Base-by-base conservation (phyloP, 2,329 filamentous ascomycete species). In the Diatrype stigma region DNA sequence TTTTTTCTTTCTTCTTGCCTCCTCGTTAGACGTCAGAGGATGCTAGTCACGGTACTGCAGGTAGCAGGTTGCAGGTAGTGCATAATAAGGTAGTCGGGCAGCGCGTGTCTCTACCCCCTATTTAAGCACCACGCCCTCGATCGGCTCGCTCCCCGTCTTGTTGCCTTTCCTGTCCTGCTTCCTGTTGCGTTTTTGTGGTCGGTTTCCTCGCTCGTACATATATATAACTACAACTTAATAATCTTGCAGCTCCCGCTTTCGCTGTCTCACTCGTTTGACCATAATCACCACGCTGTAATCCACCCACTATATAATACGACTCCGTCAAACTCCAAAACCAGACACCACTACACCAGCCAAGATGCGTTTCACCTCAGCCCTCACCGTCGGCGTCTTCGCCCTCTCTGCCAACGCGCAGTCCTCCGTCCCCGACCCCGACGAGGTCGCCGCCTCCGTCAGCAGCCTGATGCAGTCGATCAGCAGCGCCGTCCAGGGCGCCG, bases 321-420 rank as follows among this genome's bases (percentile, higher is more conserved):
- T 10, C 37, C 26, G n/a, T n/a, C n/a, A n/a, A n/a, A n/a, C 26
- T 10, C 26, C 10, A 22, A 21, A 40, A 44, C 16, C 21, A 42
- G 19, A 19, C 19, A 22, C 38, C 14, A 12, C 26, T 8, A n/a
- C 47, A 53, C 37, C 54, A 65, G 48, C 59, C 73, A 81, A 73
- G 37, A 84, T 84, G 80, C 80, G 79, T 70, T 78, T 81, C 75
- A 69, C 77, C 56, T 65, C 74, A 61, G 59, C 78, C 68, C 40
- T 82, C 66, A 60, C 75, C 59, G 70, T 76, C 67, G 73, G 75
- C 72, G 62, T 71, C 59, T 67, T 81, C 59, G 78, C 75, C 68
- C 65, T 72, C 60, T 59, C 73, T 49, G 77, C 73, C 59, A 67
- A 64, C 55, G 79, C 79, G 53, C 73, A 80, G 69, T 53, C 65